Evolutionary conservation across 306 rosid species (phyloP).

Genomic region (Alnus rubra): DNA sequence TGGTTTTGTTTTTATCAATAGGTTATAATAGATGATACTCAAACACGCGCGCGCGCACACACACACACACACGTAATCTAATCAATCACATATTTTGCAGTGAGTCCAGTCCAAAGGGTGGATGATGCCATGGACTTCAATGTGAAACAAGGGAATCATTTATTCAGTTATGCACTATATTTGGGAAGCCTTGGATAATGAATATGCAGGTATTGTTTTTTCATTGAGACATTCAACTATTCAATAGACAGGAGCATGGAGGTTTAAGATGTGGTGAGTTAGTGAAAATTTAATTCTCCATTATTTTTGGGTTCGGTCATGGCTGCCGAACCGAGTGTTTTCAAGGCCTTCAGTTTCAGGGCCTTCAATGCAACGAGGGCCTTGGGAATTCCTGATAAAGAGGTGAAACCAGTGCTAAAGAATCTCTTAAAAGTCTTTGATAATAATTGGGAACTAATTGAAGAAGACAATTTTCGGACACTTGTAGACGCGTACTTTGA

Average conservation of each 20-base stretch:
- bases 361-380: slow-evolving; percentile 53
- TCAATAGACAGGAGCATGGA: background rate
- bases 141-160: background rate
- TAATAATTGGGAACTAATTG: slow-evolving; percentile 62
- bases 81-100: background rate
- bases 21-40: too few species aligned
- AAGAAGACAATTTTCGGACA: slow-evolving; percentile 68
- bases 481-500: slow-evolving; percentile 78
- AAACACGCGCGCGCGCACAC: too few species aligned
- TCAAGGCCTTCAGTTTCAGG: slow-evolving; percentile 38
- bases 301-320: slow-evolving; percentile 33
- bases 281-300: background rate
- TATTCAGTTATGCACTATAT: background rate
- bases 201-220: background rate
- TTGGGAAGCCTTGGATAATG: background rate
- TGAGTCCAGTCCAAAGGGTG: background rate
- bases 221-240: background rate
- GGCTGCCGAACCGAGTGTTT: slow-evolving; percentile 40
- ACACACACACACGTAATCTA: too few species aligned
- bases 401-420: slow-evolving; percentile 55
- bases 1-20: too few species aligned
- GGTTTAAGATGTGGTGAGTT: too few species aligned
- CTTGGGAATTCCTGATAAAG: slow-evolving; percentile 49
- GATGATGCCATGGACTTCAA: background rate
- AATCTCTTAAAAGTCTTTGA: slow-evolving; percentile 41